Conservation (phyloP, 2,329 filamentous ascomycete species). For the Tolypocladium cylindrosporum region DNA sequence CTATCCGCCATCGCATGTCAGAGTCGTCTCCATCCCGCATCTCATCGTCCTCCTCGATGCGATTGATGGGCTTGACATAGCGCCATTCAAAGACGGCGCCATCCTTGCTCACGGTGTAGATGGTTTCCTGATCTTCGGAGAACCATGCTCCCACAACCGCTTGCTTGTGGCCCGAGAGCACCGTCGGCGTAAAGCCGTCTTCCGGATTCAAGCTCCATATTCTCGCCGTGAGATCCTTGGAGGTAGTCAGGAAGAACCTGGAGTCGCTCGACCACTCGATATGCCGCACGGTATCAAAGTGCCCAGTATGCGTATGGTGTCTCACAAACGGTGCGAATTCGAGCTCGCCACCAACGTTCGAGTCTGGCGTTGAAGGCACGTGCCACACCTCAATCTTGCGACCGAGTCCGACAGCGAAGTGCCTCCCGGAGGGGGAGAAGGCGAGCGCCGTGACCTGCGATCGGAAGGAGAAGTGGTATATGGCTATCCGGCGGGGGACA, state of each 20-base stretch:
- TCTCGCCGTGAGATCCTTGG: slow-evolving; percentile 83
- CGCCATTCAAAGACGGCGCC: slow-evolving; percentile 95
- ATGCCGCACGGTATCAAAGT: slow-evolving; percentile 77
- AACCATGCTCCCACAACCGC: slow-evolving; percentile 94
- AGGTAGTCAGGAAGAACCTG: slow-evolving; percentile 84
- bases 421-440: slow-evolving; percentile 82
- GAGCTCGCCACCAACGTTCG: slow-evolving; percentile 67
- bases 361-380: slow-evolving; percentile 80
- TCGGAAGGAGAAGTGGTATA: slow-evolving; percentile 95
- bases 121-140: slow-evolving; percentile 84
- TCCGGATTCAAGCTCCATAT: slow-evolving; percentile 91
- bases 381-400: slow-evolving; percentile 92
- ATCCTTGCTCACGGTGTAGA: slow-evolving; percentile 94
- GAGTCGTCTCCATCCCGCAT: slow-evolving; percentile 49
- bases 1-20: slow-evolving; percentile 80
- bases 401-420: slow-evolving; percentile 84
- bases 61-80: slow-evolving; percentile 56
- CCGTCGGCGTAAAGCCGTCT: slow-evolving; percentile 81
- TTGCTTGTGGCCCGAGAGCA: slow-evolving; percentile 83
- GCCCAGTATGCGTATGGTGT: slow-evolving; percentile 75
- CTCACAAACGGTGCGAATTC: slow-evolving; percentile 93
- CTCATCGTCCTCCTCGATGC: slow-evolving; percentile 45
- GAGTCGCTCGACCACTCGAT: slow-evolving; percentile 97
- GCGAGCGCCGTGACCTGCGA: slow-evolving; percentile 71
- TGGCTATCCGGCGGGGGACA: slow-evolving; percentile 69